Percentiles rank a stretch among this genome's conserved stretches.
Conservation (phyloP, 2,329 filamentous ascomycete genomes). For the Madurella mycetomatis region DNA sequence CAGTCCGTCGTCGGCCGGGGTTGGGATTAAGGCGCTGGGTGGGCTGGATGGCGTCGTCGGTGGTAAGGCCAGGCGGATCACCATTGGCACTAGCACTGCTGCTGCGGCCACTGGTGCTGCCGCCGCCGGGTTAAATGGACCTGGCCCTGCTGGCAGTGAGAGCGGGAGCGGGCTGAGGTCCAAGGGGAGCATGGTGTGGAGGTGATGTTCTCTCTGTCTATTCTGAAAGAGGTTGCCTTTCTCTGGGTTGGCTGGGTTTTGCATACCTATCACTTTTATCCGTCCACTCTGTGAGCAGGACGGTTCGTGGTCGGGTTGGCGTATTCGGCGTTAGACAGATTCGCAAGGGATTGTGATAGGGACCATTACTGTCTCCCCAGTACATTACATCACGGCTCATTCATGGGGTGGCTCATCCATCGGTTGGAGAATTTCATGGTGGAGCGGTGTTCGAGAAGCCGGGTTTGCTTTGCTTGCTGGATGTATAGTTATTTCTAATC, state of each 20-base stretch:
- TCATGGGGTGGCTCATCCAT: too few relatives aligned
- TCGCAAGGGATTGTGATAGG: too few relatives aligned
- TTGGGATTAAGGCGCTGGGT: not conserved
- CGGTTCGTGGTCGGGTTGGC: too few relatives aligned
- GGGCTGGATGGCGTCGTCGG: constrained; percentile 16
- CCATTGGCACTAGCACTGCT: constrained; percentile 34
- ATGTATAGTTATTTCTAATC: too few relatives aligned
- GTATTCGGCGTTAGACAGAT: too few relatives aligned
- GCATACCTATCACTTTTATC: not conserved
- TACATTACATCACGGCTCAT: too few relatives aligned
- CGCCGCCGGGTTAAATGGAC: constrained; percentile 3
- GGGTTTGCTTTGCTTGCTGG: too few relatives aligned
- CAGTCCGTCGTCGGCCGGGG: constrained; percentile 1
- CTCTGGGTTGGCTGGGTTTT: not conserved
- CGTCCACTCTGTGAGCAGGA: too few relatives aligned
- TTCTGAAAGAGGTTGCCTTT: not conserved
- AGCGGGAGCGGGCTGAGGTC: not conserved
- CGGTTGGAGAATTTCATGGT: too few relatives aligned
- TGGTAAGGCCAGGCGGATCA: constrained; percentile 37
- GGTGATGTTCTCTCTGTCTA: constrained; percentile 2
- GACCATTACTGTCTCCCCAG: too few relatives aligned
- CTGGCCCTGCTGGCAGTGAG: not conserved
- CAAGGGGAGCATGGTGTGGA: constrained; percentile 19
- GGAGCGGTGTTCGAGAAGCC: too few relatives aligned
- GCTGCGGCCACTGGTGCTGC: constrained; percentile 15